Percentiles rank a stretch among this genome's conserved stretches.
Evolutionary conservation across 805 yeast species (phyloP).

Genomic region (Danielozyma ontarioensis): DNA sequence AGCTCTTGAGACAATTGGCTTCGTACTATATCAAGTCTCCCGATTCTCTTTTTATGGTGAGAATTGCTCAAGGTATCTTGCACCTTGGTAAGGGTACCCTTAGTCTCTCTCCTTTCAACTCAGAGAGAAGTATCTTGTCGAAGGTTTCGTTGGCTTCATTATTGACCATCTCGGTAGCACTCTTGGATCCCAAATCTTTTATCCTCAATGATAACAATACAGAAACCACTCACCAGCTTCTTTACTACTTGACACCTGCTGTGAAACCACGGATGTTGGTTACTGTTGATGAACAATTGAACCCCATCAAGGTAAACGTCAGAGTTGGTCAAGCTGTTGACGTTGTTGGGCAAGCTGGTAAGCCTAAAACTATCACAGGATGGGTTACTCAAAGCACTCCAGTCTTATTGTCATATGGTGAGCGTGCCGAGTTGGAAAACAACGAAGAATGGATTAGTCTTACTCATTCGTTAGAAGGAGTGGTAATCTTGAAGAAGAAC

Average conservation of each 20-base stretch:
- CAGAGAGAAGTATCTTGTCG: conserved; percentile 80
- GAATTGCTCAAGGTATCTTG: conserved; percentile 91
- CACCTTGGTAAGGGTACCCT: conserved; percentile 96
- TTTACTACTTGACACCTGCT: conserved; percentile 82
- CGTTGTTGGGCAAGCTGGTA: conserved; percentile 98
- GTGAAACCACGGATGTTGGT: conserved; percentile 89
- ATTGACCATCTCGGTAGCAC: conserved; percentile 75
- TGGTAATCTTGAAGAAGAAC: conserved; percentile 87
- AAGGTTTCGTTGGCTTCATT: conserved; percentile 88
- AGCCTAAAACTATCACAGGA: conserved; percentile 97
- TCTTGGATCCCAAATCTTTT: conserved; percentile 81
- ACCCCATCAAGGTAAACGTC: conserved; percentile 91
- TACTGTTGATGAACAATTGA: conserved; percentile 86
- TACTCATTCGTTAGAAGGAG: conserved; percentile 81
- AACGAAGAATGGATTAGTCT: conserved; percentile 80
- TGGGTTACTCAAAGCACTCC: conserved; percentile 99
- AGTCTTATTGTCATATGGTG: conserved; percentile 87
- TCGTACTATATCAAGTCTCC: conserved; percentile 87
- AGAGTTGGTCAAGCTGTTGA: conserved; percentile 99
- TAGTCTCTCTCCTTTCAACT: conserved; percentile 82
- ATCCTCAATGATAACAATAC: conserved; percentile 57
- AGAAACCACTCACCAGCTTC: conserved; percentile 61
- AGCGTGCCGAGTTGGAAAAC: conserved; percentile 93
- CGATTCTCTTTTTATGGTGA: conserved; percentile 84
- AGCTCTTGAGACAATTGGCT: conserved; percentile 89